These are phyloP conservation scores for Prunus salicina DNA, from an alignment of 306 rosid species.

Conservation along the genomic window DNA sequence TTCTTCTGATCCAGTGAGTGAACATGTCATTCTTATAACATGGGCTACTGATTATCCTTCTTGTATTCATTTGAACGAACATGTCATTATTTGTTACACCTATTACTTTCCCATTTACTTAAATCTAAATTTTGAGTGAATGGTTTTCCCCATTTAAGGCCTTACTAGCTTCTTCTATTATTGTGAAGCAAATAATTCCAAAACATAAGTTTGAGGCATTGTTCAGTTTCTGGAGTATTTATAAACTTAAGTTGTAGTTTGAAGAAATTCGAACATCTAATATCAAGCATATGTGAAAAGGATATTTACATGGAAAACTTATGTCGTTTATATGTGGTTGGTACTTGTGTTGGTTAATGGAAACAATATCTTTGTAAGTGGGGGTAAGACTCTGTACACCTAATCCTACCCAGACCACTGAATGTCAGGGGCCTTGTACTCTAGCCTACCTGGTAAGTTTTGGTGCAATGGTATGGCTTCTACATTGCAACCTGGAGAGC, in stretches of 20 bases:
- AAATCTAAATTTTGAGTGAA: neutral
- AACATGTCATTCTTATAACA: neutral
- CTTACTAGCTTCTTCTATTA: neutral
- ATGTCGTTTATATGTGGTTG: too few species aligned
- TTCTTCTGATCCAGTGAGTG: slow-evolving; percentile 89
- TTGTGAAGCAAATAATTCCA: neutral
- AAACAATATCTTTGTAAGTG: neutral
- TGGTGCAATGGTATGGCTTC: neutral
- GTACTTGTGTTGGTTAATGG: neutral
- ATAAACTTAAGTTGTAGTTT: neutral
- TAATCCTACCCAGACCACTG: neutral
- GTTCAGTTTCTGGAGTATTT: neutral
- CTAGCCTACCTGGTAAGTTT: neutral
- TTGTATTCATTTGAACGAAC: slow-evolving; percentile 3
- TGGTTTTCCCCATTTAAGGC: neutral
- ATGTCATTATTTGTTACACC: neutral
- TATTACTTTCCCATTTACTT: neutral
- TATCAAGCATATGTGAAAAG: neutral
- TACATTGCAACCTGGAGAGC: neutral
- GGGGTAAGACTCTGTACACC: neutral
- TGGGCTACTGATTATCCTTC: slow-evolving; percentile 7
- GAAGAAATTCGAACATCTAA: neutral
- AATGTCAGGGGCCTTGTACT: neutral
- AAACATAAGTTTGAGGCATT: neutral
- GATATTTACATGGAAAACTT: neutral